Conservation (phyloP, 768 basidiomycete species). For the Grammothele lineata region DNA sequence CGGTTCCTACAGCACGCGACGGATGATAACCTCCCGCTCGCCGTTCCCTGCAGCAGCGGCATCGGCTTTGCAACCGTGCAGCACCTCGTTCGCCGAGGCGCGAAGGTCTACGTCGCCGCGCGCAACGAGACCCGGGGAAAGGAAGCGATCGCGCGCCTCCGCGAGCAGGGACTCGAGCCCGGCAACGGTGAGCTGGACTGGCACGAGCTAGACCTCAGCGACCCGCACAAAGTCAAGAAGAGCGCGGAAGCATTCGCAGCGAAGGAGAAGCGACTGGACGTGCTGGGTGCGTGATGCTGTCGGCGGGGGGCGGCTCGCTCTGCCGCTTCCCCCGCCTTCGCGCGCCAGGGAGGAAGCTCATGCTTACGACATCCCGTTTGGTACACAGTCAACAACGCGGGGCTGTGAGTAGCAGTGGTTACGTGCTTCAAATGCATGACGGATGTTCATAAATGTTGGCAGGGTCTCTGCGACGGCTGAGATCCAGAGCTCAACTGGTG, state of each 20-base stretch:
- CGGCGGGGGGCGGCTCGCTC: not conserved
- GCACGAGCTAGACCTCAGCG: conserved; percentile 37
- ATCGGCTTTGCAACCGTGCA: conserved; percentile 36
- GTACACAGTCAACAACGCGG: conserved; percentile 50
- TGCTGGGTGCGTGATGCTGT: conserved; percentile 38
- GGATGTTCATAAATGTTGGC: too few relatives aligned
- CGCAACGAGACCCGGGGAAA: conserved; percentile 29
- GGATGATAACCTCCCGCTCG: not conserved
- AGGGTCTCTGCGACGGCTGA: too few relatives aligned
- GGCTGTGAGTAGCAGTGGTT: conserved; percentile 36
- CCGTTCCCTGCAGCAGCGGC: conserved; percentile 25
- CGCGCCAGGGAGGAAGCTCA: too few relatives aligned
- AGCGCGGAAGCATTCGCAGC: conserved; percentile 34
- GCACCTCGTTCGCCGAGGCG: conserved; percentile 37
- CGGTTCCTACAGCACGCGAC: not conserved
- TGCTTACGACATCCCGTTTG: conserved; percentile 1
- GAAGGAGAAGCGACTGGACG: conserved; percentile 40
- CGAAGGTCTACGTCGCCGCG: conserved; percentile 36
- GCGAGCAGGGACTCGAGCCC: conserved; percentile 27
- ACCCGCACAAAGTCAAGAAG: conserved; percentile 30
- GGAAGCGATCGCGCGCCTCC: conserved; percentile 31
- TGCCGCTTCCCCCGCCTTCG: too few relatives aligned
- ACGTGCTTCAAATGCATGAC: too few relatives aligned
- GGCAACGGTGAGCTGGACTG: conserved; percentile 31
- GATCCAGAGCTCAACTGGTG: too few relatives aligned